Evolutionary conservation across 768 basidiomycete species (phyloP).

Genomic region (Pisolithus orientalis): DNA sequence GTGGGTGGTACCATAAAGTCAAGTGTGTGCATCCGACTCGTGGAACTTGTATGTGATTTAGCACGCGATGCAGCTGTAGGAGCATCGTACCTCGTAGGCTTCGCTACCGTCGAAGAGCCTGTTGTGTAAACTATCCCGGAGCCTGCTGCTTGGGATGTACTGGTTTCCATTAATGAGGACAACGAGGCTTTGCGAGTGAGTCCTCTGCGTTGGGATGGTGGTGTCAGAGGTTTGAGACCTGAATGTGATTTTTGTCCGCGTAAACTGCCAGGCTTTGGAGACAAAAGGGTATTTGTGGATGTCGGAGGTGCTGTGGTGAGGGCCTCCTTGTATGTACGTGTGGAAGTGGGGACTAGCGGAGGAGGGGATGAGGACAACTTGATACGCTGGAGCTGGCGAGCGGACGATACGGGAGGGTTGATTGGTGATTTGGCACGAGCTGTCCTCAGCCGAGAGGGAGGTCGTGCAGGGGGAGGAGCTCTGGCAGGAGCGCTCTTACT

Average conservation of each 20-base stretch:
- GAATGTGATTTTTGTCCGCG: constrained; percentile 83
- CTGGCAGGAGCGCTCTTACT: constrained; percentile 57
- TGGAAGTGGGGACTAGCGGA: constrained; percentile 38
- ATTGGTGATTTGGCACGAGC: constrained; percentile 71
- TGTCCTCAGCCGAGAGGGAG: constrained; percentile 53
- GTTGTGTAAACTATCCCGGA: constrained; percentile 35
- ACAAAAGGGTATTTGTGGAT: constrained; percentile 52
- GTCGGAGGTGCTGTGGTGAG: constrained; percentile 43
- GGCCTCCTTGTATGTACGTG: constrained; percentile 53
- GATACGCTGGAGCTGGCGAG: constrained; percentile 61
- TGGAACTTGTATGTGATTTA: constrained; percentile 60
- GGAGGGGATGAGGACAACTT: constrained; percentile 68
- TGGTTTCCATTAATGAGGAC: constrained; percentile 64
- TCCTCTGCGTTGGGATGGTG: constrained; percentile 51
- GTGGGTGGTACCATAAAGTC: constrained; percentile 73
- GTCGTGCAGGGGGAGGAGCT: constrained; percentile 44
- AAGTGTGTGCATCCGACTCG: constrained; percentile 48
- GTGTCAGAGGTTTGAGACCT: constrained; percentile 70
- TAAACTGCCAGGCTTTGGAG: constrained; percentile 66
- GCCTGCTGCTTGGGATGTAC: constrained; percentile 49
- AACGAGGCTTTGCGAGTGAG: constrained; percentile 74
- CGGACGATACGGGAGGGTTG: constrained; percentile 63
- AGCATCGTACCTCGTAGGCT: constrained; percentile 57
- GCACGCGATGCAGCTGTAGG: constrained; percentile 81
- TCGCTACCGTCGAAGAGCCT: constrained; percentile 30